Evolutionary conservation across 225 moss, liverwort and hornwort species (phyloP).

Genomic region (Bryoerythrophyllum caledonicum): DNA sequence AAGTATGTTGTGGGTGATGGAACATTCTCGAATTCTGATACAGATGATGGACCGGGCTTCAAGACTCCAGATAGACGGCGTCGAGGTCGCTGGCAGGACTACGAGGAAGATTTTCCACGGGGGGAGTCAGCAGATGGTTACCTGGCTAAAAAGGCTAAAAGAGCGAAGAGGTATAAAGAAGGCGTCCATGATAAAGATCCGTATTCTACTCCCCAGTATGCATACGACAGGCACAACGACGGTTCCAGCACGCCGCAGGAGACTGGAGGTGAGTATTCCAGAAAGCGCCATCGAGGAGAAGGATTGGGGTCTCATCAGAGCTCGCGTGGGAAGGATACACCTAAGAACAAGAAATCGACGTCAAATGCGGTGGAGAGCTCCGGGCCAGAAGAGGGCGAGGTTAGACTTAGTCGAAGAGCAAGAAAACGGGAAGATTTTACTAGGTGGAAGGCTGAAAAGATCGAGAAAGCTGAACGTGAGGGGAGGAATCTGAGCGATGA

Average conservation of each 20-base stretch:
- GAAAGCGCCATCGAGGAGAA: slow-evolving; percentile 40
- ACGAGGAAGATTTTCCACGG: slow-evolving; percentile 71
- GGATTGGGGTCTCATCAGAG: slow-evolving; percentile 9
- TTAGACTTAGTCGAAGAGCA: slow-evolving; percentile 47
- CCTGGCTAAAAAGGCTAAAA: slow-evolving; percentile 47
- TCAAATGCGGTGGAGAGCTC: slow-evolving; percentile 32
- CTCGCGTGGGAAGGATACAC: slow-evolving; percentile 13
- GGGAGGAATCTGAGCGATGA: slow-evolving; percentile 8
- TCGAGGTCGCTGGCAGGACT: slow-evolving; percentile 70
- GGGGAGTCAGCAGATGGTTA: slow-evolving; percentile 54
- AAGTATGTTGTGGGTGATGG: slow-evolving; percentile 48
- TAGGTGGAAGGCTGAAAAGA: slow-evolving; percentile 37
- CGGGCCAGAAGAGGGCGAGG: slow-evolving; percentile 51
- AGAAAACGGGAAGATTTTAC: slow-evolving; percentile 33
- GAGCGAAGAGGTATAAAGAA: slow-evolving; percentile 41
- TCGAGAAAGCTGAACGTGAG: slow-evolving; percentile 30
- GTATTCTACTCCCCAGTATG: background rate
- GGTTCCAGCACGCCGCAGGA: slow-evolving; percentile 12
- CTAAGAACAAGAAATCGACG: slow-evolving; percentile 23
- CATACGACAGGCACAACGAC: slow-evolving; percentile 26
- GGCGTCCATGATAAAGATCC: slow-evolving; percentile 30
- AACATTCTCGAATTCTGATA: slow-evolving; percentile 53
- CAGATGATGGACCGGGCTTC: slow-evolving; percentile 26
- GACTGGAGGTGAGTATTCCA: slow-evolving; percentile 28
- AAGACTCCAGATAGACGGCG: slow-evolving; percentile 34